Percentiles rank a stretch among this genome's conserved stretches.
These are phyloP conservation scores for Axilococcus clingmanii DNA, from an alignment of 139 green algal species.

Conservation along the genomic window DNA sequence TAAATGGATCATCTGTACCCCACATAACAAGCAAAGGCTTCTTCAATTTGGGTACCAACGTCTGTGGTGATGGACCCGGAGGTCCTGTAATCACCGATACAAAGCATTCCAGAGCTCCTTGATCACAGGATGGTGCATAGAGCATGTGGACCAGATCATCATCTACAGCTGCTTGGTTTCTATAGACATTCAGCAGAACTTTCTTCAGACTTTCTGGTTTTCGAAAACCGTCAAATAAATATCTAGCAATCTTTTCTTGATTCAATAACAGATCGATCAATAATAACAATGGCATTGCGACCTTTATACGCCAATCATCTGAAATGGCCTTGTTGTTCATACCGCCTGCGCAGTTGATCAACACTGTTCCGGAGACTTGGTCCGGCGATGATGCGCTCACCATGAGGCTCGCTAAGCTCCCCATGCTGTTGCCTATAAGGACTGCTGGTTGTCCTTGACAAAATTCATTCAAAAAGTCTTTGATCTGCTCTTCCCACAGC, in stretches of 20 bases:
- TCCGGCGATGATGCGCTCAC: slow-evolving; percentile 6
- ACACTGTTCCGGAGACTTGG: slow-evolving; percentile 35
- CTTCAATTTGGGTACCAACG: slow-evolving; percentile 40
- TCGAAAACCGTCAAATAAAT: slow-evolving; percentile 61
- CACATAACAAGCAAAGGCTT: slow-evolving; percentile 77
- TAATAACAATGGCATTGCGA: slow-evolving; percentile 67
- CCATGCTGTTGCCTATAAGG: slow-evolving; percentile 10
- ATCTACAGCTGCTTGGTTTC: slow-evolving; percentile 45
- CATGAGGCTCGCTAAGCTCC: slow-evolving; percentile 14
- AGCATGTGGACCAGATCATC: slow-evolving; percentile 82
- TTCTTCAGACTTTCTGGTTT: slow-evolving; percentile 47
- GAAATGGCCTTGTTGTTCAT: slow-evolving; percentile 85
- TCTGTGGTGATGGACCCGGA: slow-evolving; percentile 54
- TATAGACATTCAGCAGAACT: slow-evolving; percentile 58
- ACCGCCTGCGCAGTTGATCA: slow-evolving; percentile 74
- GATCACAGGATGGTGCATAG: slow-evolving; percentile 37
- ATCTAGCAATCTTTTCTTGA: slow-evolving; percentile 40
- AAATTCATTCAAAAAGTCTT: slow-evolving; percentile 19
- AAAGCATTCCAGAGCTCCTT: slow-evolving; percentile 76
- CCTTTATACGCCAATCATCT: slow-evolving; percentile 74
- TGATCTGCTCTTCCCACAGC: slow-evolving; percentile 16
- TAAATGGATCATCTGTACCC: slow-evolving; percentile 79
- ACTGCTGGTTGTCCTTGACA: not conserved
- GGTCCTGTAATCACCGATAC: slow-evolving; percentile 72
- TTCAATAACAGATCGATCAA: slow-evolving; percentile 84